Evolutionary conservation across 148 eudicot genomes (phyloP), one percentile per base, ranked within the genome.

Genomic region (Polygonum aviculare): DNA sequence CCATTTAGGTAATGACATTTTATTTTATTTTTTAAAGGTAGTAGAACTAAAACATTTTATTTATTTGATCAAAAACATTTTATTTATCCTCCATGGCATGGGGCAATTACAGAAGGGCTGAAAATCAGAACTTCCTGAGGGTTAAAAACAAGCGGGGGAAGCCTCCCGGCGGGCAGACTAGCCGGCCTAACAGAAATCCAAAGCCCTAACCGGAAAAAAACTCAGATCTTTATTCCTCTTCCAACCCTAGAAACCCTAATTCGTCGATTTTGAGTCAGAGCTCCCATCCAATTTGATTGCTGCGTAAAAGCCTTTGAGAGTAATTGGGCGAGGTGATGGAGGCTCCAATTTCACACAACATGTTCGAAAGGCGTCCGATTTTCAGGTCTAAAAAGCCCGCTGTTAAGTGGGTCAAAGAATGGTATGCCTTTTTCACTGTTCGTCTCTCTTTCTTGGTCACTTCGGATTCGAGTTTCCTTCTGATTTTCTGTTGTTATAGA

Each of bases 351-450:
- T 48, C 79, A 69, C 80, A 90, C 77, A 85, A 79, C 78, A 78
- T 88, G 26, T 94, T 86, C 74, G 97, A 90, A 51, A 88, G 97
- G 55, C 95, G 97, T 8, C 90, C 92, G 15, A 81, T 90, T 73
- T 41, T 81, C 47, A 89, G 80, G 83, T 92, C 96, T 77, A 90
- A 84, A 85, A 31, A 91, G 57, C 96, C 96, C 21, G 89, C 96
- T 78, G 86, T 87, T 45, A 90, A 86, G 72, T 94, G 98, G 98
- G 85, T 92, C 80, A 87, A 83, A 72, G 89, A 89, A 80, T 92
- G 98, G 98, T 90, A 83, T 77, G 57, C 72, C 69, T 51, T 77
- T 49, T 72, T 35, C 18, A 7, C 31, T 72, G 38, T 44, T 7
- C 9, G 47, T 44, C 47, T 44, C 11, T 44, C 47, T 44, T 44